Conservation (phyloP, 2,329 filamentous ascomycete genomes). For the Ascochyta clinopodiicola region DNA sequence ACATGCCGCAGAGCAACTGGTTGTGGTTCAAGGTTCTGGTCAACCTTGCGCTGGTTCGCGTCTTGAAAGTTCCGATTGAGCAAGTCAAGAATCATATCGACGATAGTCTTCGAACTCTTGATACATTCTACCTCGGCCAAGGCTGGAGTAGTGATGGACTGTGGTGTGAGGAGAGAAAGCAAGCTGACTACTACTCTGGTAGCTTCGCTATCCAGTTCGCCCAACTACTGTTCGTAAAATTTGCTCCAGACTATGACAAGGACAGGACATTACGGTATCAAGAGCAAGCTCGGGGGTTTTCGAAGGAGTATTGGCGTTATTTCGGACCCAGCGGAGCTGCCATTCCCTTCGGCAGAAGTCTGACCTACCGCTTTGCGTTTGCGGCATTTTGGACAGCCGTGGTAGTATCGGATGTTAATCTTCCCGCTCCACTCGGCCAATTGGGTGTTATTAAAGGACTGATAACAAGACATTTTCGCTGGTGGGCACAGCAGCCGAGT, state of each 20-base stretch:
- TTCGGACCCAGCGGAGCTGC: conserved; percentile 54
- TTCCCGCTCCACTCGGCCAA: conserved; percentile 43
- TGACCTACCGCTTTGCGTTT: conserved; percentile 58
- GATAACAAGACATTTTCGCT: conserved; percentile 55
- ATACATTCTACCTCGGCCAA: conserved; percentile 52
- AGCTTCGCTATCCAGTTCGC: conserved; percentile 60
- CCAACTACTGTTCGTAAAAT: conserved; percentile 53
- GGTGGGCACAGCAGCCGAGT: conserved; percentile 51
- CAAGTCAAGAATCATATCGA: conserved; percentile 46
- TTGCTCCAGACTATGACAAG: conserved; percentile 49
- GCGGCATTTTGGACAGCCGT: conserved; percentile 55
- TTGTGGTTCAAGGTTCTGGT: conserved; percentile 58
- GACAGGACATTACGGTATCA: conserved; percentile 46
- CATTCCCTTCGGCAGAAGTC: conserved; percentile 57
- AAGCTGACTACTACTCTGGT: conserved; percentile 60
- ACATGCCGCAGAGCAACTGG: conserved; percentile 58
- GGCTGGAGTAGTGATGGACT: conserved; percentile 57
- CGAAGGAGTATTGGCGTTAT: conserved; percentile 52
- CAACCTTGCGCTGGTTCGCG: conserved; percentile 53
- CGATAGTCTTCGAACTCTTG: conserved; percentile 48
- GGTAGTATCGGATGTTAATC: conserved; percentile 47
- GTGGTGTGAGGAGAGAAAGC: conserved; percentile 47
- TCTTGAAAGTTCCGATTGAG: conserved; percentile 42
- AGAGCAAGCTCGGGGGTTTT: conserved; percentile 51
- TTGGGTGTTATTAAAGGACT: conserved; percentile 53